Evolutionary conservation across 2,329 filamentous ascomycete species (phyloP).

Genomic region (Scopulariopsis brevicaulis): DNA sequence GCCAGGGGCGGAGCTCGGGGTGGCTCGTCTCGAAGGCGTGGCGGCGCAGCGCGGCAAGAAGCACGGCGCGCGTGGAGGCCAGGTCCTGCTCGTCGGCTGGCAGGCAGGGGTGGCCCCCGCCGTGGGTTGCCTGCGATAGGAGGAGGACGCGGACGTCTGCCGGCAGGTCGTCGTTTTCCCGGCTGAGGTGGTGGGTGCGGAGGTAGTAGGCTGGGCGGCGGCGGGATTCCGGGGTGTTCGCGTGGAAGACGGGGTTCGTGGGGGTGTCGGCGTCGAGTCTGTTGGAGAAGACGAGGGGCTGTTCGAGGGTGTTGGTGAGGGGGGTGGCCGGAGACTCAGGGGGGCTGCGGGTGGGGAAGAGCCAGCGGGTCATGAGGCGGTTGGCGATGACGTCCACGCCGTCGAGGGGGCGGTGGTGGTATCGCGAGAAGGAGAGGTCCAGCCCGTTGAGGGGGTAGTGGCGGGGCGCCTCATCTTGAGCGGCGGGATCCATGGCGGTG

Average conservation of each 20-base stretch:
- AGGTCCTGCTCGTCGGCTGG: not conserved
- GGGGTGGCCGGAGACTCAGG: not conserved
- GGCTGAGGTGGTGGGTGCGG: not conserved
- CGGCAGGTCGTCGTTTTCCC: not conserved
- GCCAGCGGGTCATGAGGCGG: not conserved
- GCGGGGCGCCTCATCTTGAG: not conserved
- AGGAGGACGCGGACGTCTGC: not conserved
- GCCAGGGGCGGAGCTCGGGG: slow-evolving; percentile 1
- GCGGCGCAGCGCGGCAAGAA: not conserved
- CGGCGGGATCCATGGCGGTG: too few species aligned
- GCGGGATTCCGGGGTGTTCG: not conserved
- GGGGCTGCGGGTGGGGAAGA: not conserved
- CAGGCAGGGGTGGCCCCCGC: not conserved
- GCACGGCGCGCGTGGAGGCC: not conserved
- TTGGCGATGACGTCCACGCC: not conserved
- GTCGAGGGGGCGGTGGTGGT: slow-evolving; percentile 2
- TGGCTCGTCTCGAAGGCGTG: slow-evolving; percentile 3
- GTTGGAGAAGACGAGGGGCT: not conserved
- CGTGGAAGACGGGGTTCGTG: not conserved
- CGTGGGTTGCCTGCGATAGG: not conserved
- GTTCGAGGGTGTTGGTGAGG: not conserved
- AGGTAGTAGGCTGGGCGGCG: not conserved
- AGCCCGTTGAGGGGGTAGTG: slow-evolving; percentile 7
- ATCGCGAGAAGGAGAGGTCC: slow-evolving; percentile 2
- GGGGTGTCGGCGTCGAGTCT: not conserved